Conservation (phyloP, 2,329 filamentous ascomycete genomes). For the Colletotrichum tropicale region DNA sequence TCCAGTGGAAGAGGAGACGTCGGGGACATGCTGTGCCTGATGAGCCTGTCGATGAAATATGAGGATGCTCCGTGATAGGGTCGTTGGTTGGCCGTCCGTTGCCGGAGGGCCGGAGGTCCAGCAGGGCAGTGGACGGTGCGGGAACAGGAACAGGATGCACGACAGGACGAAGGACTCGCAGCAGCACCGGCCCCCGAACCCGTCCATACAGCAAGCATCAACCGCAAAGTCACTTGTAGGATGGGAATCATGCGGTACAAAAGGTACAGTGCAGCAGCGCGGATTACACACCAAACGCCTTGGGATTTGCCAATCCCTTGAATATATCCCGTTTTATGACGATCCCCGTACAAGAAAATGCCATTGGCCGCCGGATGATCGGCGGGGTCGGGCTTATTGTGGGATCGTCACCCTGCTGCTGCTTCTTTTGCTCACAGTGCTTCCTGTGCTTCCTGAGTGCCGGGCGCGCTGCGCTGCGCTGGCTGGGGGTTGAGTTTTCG, state of each 20-base stretch:
- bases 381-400: constrained; percentile 17
- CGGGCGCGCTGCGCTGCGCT: not conserved
- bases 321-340: not conserved
- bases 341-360: not conserved
- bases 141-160: not conserved
- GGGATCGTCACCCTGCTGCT: constrained; percentile 9
- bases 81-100: not conserved
- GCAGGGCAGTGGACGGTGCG: not conserved
- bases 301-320: not conserved
- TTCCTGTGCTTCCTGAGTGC: not conserved
- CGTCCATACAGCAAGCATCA: not conserved
- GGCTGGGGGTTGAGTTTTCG: not conserved
- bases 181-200: not conserved
- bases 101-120: not conserved
- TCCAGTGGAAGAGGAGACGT: not conserved
- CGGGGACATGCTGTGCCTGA: constrained; percentile 2
- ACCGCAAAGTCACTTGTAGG: not conserved
- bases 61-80: not conserved
- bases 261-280: not conserved
- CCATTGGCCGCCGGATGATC: not conserved
- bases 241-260: not conserved
- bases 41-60: not conserved
- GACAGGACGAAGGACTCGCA: not conserved
- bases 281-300: not conserved
- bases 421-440: not conserved